Evolutionary conservation across 257 asterid species (phyloP), one percentile per base, ranked within the genome.

Genomic region (Jaltomata sinuosa): DNA sequence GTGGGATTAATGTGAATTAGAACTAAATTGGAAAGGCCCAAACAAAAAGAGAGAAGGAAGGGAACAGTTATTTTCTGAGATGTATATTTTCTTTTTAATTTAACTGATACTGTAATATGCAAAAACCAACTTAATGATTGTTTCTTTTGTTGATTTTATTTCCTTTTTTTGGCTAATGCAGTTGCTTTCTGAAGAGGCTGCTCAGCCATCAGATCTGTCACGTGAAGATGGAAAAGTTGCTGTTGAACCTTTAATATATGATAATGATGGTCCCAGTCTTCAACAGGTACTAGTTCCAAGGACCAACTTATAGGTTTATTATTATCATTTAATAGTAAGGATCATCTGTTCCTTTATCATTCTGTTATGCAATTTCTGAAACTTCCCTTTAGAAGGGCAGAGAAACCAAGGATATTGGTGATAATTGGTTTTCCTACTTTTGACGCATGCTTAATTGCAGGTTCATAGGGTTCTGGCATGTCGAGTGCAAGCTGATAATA

Each of bases 381-480:
- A 79, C 52, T 80, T 34, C 25, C 64, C 27, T 21, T 31, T 55
- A 55, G 29, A 65, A 49, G 80, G 52, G 42, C 9, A 38, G 55
- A 0, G 52, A 64, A 59, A 61, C 77, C 25, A 18, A 59, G 49
- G 40, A 31, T 4, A 67, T 49, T 54, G 61, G 15, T 49, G 85
- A 67, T 65, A 65, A 31, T 55, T 34, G 47, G 45, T 64, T 64
- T 22, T 47, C 64, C 77, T 62, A 47, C 47, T 45, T 62, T 59
- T 18, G 50, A 80, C 78, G 16, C 61, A 80, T 54, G 36, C 59
- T 80, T 8, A 40, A 77, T n/a, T 88, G 86, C 90, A 94, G 98
- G 99, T 97, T 82, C 97, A 95, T 89, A 93, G 93, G 77, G 94
- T 97, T 85, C 49, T 95, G 89, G 99, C 97, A 80, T 95, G 98